Percentiles rank a stretch among this genome's conserved stretches.
Conservation (phyloP, 345 rosid genomes). For the Populus ilicifolia region DNA sequence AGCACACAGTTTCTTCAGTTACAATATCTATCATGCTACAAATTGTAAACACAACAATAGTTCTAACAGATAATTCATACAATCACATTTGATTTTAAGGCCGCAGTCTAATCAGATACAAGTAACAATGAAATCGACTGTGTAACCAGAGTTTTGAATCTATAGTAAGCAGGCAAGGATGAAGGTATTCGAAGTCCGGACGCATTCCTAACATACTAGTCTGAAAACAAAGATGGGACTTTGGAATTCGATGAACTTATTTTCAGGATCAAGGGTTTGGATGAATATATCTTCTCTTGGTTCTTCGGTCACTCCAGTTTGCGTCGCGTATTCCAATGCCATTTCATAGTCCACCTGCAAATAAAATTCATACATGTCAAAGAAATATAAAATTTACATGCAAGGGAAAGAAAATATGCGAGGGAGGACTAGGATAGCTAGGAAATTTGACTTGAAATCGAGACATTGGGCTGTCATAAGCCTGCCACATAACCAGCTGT, state of each 20-base stretch:
- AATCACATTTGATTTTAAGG: not conserved
- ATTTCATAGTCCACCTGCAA: conserved; percentile 95
- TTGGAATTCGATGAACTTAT: conserved; percentile 43
- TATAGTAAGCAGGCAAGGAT: not conserved
- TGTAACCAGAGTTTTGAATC: not conserved
- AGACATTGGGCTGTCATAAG: too few relatives aligned
- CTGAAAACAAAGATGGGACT: conserved; percentile 66
- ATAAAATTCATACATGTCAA: not conserved
- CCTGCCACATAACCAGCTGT: too few relatives aligned
- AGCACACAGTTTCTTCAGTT: not conserved
- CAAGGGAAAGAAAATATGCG: not conserved
- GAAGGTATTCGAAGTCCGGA: not conserved
- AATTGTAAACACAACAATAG: too few relatives aligned
- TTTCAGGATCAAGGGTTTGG: conserved; percentile 41
- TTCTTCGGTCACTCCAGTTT: conserved; percentile 86
- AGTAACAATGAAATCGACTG: not conserved
- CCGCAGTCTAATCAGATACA: conserved; percentile 7
- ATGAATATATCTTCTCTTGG: conserved; percentile 66
- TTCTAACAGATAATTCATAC: not conserved
- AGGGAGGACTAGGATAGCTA: too few relatives aligned
- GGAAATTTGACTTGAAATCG: too few relatives aligned
- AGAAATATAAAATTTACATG: not conserved
- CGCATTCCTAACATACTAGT: conserved; percentile 36
- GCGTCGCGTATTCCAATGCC: conserved; percentile 95
- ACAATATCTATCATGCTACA: not conserved